Evolutionary conservation across 768 basidiomycete genomes (phyloP), one percentile per base, ranked within the genome.

Genomic region (Chalciporus pseudorubinellus): DNA sequence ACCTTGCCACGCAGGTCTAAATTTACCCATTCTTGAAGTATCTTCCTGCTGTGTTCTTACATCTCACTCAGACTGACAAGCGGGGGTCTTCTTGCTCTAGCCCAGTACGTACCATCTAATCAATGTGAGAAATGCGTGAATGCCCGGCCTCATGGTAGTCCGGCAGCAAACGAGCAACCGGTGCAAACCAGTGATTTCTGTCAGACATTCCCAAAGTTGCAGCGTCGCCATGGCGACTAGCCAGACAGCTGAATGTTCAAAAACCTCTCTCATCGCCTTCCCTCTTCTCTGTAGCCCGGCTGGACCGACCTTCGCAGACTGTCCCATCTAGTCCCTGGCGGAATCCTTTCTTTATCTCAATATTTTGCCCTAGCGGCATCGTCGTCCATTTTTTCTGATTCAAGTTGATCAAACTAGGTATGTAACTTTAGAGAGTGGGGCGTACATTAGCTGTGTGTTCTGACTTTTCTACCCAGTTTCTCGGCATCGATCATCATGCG

Each of bases 291-390:
- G 58, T 52, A 55, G 51, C 54, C 57, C 70, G 74, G 72, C 72
- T 58, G 68, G 68, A 62, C 66, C 68, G 66, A 65, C 53, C 58
- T n/a, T 62, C 58, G 63, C 63, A 62, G 55, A 46, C 49, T 31
- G 39, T 36, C 45, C 56, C n/a, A n/a, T 41, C 47, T 50, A 19
- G 19, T 54, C 46, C 45, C 50, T 54, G 44, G 24, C 42, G 33
- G 45, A 52, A 55, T 58, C 39, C 63, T 34, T 21, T 49, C 21
- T n/a, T 31, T 2, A 18, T 22, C 39, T 52, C n/a, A 44, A 19
- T 51, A 56, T 53, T 54, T 53, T 58, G 75, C 77, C 77, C 77
- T 64, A 74, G 77, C 59, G 79, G 76, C 75, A 66, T 62, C 64
- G 57, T 62, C 72, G 60, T 56, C 64, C 60, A 57, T 64, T 56